Evolutionary conservation across 352 stramenopile species (phyloP).

Genomic region (Phytophthora uliginosa): DNA sequence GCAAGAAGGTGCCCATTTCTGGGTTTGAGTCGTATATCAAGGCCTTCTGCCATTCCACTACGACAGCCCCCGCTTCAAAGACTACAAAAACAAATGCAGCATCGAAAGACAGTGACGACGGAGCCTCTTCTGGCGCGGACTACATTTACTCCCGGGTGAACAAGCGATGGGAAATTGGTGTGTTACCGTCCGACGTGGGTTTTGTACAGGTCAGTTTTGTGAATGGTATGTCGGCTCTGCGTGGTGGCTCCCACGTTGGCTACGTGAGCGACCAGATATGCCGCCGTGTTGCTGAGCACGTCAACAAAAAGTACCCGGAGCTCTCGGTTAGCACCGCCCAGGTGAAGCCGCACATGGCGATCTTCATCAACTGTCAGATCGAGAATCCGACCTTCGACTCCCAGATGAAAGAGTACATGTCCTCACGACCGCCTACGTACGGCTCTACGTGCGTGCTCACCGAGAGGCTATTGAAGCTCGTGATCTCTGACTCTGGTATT

Average conservation of each 20-base stretch:
- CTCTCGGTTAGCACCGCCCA: constrained; percentile 93
- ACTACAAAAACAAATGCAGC: neutral
- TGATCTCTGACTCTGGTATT: constrained; percentile 96
- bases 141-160: constrained; percentile 96
- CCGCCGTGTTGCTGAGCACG: constrained; percentile 92
- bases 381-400: constrained; percentile 99
- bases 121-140: constrained; percentile 71
- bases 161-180: constrained; percentile 97
- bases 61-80: constrained; percentile 14
- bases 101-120: constrained; percentile 49
- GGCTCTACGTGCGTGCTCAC: constrained; percentile 93
- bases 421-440: constrained; percentile 90
- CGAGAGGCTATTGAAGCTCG: constrained; percentile 95
- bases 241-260: constrained; percentile 97
- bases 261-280: constrained; percentile 89
- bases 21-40: constrained; percentile 98
- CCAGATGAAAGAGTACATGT: constrained; percentile 99
- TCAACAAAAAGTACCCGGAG: constrained; percentile 98
- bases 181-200: constrained; percentile 90
- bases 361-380: constrained; percentile 99
- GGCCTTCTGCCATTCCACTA: constrained; percentile 85
- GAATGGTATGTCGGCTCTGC: constrained; percentile 98
- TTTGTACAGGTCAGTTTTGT: constrained; percentile 99
- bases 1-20: constrained; percentile 84
- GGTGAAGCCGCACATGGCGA: constrained; percentile 98